phyloP scores from a whole-genome alignment of 352 stramenopile genomes.

The Plasmopara viticola region DNA sequence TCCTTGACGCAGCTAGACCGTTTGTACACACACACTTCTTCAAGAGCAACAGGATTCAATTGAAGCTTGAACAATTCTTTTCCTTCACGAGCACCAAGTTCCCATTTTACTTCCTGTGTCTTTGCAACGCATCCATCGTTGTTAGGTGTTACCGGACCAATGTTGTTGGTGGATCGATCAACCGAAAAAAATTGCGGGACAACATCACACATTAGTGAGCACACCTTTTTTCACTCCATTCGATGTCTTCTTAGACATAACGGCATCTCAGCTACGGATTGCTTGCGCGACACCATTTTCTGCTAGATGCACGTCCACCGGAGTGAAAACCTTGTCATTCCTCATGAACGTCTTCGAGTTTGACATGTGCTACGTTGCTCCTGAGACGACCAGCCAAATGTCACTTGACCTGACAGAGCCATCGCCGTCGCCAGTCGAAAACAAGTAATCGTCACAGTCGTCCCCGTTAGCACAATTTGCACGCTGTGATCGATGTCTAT shows the following conservation, averaged over 20 bases:
- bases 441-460: no score
- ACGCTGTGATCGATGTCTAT: no score
- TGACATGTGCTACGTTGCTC: background rate
- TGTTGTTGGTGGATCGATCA: no score
- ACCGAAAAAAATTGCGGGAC: background rate
- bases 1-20: no score
- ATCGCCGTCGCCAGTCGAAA: no score
- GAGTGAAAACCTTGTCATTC: background rate
- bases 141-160: no score
- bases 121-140: no score
- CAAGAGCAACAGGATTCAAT: no score
- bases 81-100: background rate
- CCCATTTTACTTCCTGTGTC: no score
- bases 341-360: background rate
- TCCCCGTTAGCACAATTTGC: no score
- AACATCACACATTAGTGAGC: background rate
- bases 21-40: no score
- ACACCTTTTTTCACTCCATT: background rate
- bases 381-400: constrained; percentile 1
- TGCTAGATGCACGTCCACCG: background rate
- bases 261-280: background rate
- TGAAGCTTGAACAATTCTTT: background rate
- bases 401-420: background rate
- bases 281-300: background rate
- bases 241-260: background rate